Conservation (phyloP, 768 basidiomycete species). For the Cystobasidium tubakii region DNA sequence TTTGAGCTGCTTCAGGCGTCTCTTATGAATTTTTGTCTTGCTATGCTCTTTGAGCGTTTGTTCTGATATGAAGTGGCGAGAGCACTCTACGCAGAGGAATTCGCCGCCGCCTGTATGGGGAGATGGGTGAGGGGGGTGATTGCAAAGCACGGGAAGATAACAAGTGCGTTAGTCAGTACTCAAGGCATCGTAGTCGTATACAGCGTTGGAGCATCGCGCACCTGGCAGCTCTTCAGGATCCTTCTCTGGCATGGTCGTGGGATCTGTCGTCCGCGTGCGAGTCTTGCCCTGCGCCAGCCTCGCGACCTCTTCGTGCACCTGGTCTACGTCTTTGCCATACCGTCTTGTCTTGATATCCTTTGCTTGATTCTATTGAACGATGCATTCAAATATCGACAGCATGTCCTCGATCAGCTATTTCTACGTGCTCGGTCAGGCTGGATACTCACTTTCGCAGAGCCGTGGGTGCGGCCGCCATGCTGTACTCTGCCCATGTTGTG, state of each 20-base stretch:
- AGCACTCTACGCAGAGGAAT: conserved; percentile 37
- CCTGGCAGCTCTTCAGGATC: conserved; percentile 34
- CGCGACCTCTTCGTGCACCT: conserved; percentile 28
- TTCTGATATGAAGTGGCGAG: conserved; percentile 36
- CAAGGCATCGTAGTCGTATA: no score
- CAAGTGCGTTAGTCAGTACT: no score
- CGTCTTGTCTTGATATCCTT: conserved; percentile 28
- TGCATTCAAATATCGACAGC: neutral
- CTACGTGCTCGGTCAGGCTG: neutral
- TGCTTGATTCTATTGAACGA: conserved; percentile 17
- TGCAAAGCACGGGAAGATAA: neutral
- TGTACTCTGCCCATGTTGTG: conserved; percentile 2
- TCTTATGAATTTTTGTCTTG: conserved; percentile 35
- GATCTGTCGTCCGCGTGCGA: neutral
- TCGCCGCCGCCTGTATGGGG: conserved; percentile 34
- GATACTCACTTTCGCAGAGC: neutral
- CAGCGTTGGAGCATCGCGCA: neutral
- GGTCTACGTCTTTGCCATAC: conserved; percentile 26
- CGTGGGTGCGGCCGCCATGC: conserved; percentile 6
- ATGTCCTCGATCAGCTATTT: neutral
- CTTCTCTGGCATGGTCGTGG: conserved; percentile 18
- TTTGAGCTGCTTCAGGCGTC: conserved; percentile 39
- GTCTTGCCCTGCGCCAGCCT: conserved; percentile 2
- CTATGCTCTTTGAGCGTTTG: conserved; percentile 28
- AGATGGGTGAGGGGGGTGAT: no score